Evolutionary conservation across 352 stramenopile species (phyloP).

Genomic region (Globisporangium nodosum): DNA sequence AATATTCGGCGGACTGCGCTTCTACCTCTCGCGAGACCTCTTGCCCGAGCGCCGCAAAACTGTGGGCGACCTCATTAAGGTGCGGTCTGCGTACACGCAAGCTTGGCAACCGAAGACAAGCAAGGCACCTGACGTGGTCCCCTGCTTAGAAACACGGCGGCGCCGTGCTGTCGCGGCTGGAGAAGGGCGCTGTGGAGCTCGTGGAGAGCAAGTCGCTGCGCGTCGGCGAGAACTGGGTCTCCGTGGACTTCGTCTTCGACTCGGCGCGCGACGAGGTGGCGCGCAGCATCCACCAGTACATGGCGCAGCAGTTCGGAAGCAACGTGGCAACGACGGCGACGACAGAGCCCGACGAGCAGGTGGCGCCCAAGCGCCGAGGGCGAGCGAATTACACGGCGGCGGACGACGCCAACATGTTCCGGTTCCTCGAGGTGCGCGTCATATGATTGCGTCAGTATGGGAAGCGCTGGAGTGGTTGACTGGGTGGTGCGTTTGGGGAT

Average conservation of each 20-base stretch:
- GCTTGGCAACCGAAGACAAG: not conserved
- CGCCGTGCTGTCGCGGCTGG: slow-evolving; percentile 9
- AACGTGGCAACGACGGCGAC: not conserved
- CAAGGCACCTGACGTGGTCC: not conserved
- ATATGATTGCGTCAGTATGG: not conserved
- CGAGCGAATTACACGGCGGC: slow-evolving; percentile 25
- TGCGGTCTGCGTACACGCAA: not conserved
- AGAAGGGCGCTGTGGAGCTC: slow-evolving; percentile 24
- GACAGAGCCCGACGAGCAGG: not conserved
- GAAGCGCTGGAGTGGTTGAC: not conserved
- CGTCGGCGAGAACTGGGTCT: slow-evolving; percentile 26
- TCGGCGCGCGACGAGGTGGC: slow-evolving; percentile 28
- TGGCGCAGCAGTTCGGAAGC: slow-evolving; percentile 5
- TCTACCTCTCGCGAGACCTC: slow-evolving; percentile 9
- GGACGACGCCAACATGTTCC: slow-evolving; percentile 47
- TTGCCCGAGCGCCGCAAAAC: not conserved
- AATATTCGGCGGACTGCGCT: slow-evolving; percentile 6
- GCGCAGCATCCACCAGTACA: slow-evolving; percentile 31
- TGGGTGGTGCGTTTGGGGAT: not conserved
- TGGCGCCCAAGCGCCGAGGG: slow-evolving; percentile 1
- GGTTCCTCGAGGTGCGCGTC: slow-evolving; percentile 22
- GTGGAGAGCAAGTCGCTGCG: slow-evolving; percentile 29
- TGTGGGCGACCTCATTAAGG: slow-evolving; percentile 9
- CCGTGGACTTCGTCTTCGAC: slow-evolving; percentile 43
- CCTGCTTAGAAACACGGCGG: slow-evolving; percentile 24